Conservation (phyloP, 2,329 filamentous ascomycete species). For the Fusarium acutatum region DNA sequence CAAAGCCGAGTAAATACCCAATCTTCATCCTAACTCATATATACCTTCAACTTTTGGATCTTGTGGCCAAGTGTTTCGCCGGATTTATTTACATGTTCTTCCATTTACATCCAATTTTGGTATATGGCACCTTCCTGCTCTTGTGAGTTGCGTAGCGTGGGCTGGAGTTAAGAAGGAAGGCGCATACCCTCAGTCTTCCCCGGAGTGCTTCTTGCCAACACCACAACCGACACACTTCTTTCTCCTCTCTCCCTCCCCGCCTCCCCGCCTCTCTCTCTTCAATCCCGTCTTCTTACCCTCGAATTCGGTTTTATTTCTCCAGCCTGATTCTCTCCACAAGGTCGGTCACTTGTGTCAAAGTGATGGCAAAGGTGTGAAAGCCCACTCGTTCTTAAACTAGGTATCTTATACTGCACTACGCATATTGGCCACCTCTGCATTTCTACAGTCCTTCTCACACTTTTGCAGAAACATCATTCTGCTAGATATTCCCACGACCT, state of each 20-base stretch:
- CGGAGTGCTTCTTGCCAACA: not conserved
- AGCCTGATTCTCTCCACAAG: constrained; percentile 1
- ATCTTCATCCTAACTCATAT: constrained; percentile 8
- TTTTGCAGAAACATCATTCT: constrained; percentile 8
- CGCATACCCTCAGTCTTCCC: not conserved
- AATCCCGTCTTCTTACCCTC: not conserved
- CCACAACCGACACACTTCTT: not conserved
- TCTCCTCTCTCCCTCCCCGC: not conserved
- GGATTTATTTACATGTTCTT: not conserved
- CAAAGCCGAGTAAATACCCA: not conserved
- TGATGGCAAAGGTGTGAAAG: constrained; percentile 23
- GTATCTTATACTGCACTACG: constrained; percentile 7
- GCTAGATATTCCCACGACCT: not conserved
- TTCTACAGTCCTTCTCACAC: not conserved
- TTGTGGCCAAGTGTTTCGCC: not conserved
- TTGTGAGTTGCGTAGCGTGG: not conserved
- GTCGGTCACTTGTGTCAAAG: not conserved
- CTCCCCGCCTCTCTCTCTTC: not conserved
- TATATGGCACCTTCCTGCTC: not conserved
- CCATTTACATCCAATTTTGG: not conserved
- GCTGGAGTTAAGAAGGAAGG: constrained; percentile 11
- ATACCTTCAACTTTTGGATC: constrained; percentile 7
- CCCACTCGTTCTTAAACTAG: constrained; percentile 19
- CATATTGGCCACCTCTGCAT: constrained; percentile 1
- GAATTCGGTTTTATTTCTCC: constrained; percentile 1